phyloP scores from a whole-genome alignment of 768 basidiomycete species.

The Fomitopsis pulvina region DNA sequence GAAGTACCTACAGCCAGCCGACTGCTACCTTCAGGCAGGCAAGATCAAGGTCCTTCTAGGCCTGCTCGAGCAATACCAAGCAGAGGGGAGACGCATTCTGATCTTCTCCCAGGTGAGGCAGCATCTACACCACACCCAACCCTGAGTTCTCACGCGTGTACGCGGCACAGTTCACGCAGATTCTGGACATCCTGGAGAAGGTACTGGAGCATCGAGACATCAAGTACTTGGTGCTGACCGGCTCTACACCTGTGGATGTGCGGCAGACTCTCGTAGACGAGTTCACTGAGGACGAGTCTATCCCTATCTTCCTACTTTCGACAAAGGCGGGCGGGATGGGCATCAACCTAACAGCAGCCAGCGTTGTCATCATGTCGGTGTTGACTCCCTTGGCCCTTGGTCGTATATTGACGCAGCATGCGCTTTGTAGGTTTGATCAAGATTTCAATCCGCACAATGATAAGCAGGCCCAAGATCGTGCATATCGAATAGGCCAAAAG shows the following conservation, averaged over 20 bases:
- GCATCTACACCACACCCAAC: too few relatives aligned
- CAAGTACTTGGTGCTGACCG: slow-evolving; percentile 81
- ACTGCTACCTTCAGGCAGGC: slow-evolving; percentile 80
- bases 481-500: slow-evolving; percentile 95
- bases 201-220: slow-evolving; percentile 67
- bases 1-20: slow-evolving; percentile 66
- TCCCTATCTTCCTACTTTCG: slow-evolving; percentile 85
- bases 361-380: slow-evolving; percentile 84
- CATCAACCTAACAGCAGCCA: slow-evolving; percentile 93
- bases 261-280: slow-evolving; percentile 93
- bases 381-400: neutral
- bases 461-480: slow-evolving; percentile 94
- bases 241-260: slow-evolving; percentile 89
- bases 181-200: slow-evolving; percentile 87
- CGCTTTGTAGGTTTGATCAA: slow-evolving; percentile 74
- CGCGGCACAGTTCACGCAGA: slow-evolving; percentile 77
- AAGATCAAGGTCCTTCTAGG: slow-evolving; percentile 73
- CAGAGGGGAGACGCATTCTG: slow-evolving; percentile 72
- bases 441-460: slow-evolving; percentile 99
- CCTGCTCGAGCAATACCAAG: slow-evolving; percentile 61
- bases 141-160: neutral
- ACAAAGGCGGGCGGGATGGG: slow-evolving; percentile 96
- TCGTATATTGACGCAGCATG: neutral
- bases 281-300: slow-evolving; percentile 81
- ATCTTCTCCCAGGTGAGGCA: slow-evolving; percentile 93